Conservation (phyloP, 2,329 filamentous ascomycete genomes). For the Cladosporium sp. region DNA sequence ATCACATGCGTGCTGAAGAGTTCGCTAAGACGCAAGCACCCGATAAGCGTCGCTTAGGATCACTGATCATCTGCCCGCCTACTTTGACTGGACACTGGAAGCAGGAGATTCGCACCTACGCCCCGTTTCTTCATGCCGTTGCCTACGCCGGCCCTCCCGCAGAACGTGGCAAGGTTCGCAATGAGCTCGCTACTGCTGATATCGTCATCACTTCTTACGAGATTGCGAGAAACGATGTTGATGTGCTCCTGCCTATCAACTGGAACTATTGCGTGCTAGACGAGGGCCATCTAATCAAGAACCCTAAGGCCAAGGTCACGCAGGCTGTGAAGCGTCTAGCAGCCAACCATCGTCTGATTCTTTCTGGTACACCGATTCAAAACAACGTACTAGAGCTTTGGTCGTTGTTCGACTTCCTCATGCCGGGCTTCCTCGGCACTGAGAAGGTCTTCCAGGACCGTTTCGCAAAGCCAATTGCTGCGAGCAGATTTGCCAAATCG, state of each 20-base stretch:
- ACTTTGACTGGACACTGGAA: conserved; percentile 98
- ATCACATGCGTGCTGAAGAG: conserved; percentile 87
- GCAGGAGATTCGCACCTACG: conserved; percentile 92
- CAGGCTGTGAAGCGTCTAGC: conserved; percentile 82
- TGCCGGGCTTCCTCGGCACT: conserved; percentile 94
- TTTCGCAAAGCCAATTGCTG: conserved; percentile 91
- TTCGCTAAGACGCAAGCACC: conserved; percentile 74
- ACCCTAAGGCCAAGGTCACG: conserved; percentile 93
- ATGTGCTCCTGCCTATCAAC: conserved; percentile 72
- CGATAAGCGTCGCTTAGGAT: conserved; percentile 76
- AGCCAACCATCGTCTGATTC: conserved; percentile 91
- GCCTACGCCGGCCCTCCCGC: conserved; percentile 86
- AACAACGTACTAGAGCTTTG: conserved; percentile 96
- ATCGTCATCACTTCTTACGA: conserved; percentile 98
- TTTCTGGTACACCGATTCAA: conserved; percentile 95
- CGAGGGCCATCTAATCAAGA: conserved; percentile 98
- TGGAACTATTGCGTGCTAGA: conserved; percentile 99
- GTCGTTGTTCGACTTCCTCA: conserved; percentile 97
- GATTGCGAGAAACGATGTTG: conserved; percentile 93
- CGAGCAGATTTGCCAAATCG: conserved; percentile 91
- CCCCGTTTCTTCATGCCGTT: conserved; percentile 83
- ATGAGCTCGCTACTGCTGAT: conserved; percentile 70
- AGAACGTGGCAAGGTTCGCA: conserved; percentile 68
- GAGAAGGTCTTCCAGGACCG: conserved; percentile 97
- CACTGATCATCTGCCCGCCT: conserved; percentile 91